A percentile compares a stretch with the other conserved stretches of the same genome.
phyloP scores from a whole-genome alignment of 1,284 basidiomycete genomes.

The Ganoderma lucidum region DNA sequence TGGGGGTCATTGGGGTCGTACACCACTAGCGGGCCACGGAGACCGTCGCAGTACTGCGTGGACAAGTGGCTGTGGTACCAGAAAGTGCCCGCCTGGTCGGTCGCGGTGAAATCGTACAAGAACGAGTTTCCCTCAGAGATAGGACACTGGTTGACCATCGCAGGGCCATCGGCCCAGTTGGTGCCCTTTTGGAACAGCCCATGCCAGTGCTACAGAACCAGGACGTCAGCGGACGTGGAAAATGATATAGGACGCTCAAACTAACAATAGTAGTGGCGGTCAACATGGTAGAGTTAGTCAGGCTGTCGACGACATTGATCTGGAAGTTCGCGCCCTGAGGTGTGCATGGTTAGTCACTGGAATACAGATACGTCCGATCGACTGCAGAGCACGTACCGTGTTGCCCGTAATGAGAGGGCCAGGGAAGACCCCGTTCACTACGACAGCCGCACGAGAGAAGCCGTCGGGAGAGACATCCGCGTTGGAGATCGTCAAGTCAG shows the following conservation, averaged over 20 bases:
- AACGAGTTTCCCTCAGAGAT: slow-evolving; percentile 55
- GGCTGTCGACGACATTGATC: slow-evolving; percentile 46
- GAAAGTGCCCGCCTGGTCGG: slow-evolving; percentile 44
- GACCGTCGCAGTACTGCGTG: slow-evolving; percentile 44
- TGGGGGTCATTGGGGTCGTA: slow-evolving; percentile 53
- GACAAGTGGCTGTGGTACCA: slow-evolving; percentile 39
- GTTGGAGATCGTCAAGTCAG: slow-evolving; percentile 32
- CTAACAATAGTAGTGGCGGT: slow-evolving; percentile 47
- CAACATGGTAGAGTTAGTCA: slow-evolving; percentile 44
- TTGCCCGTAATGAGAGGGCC: slow-evolving; percentile 37
- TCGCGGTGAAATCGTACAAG: slow-evolving; percentile 48
- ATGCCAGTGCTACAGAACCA: slow-evolving; percentile 47
- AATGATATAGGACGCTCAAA: not conserved
- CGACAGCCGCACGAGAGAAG: slow-evolving; percentile 31
- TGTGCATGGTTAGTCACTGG: not conserved
- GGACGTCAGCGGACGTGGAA: not conserved
- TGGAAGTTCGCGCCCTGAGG: slow-evolving; percentile 41
- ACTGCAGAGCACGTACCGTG: slow-evolving; percentile 28
- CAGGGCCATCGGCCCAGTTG: slow-evolving; percentile 45
- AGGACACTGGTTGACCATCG: slow-evolving; percentile 58
- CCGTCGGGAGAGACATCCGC: slow-evolving; percentile 35
- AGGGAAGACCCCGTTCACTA: slow-evolving; percentile 36
- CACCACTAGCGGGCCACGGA: slow-evolving; percentile 47
- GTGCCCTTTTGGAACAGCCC: slow-evolving; percentile 45
- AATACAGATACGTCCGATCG: no score